Percentiles rank a stretch among this genome's conserved stretches.
These are phyloP conservation scores for Iris macrosiphon DNA, from an alignment of 106 monocot species.

Conservation along the genomic window DNA sequence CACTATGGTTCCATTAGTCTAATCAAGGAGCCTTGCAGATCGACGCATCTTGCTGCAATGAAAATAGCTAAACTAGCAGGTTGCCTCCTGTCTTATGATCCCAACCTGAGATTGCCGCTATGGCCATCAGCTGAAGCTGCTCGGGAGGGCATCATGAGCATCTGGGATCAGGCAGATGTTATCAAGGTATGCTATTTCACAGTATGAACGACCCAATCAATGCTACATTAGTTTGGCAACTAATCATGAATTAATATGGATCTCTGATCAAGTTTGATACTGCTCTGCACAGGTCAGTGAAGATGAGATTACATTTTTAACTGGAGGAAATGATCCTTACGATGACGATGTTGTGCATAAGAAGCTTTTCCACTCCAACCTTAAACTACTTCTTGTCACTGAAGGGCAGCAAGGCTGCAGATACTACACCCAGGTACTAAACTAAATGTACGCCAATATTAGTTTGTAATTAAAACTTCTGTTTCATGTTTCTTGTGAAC, in stretches of 20 bases:
- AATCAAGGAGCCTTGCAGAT: conserved; percentile 30
- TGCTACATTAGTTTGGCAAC: background rate
- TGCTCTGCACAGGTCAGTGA: conserved; percentile 27
- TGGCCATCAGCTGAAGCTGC: conserved; percentile 27
- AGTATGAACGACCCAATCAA: background rate
- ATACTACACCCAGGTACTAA: conserved; percentile 43
- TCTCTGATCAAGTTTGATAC: background rate
- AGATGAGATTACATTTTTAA: conserved; percentile 42
- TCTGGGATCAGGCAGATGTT: conserved; percentile 23
- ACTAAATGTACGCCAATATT: too few relatives aligned
- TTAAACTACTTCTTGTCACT: conserved; percentile 43
- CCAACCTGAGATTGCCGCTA: conserved; percentile 24
- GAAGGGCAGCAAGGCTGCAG: conserved; percentile 47
- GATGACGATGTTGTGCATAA: conserved; percentile 28
- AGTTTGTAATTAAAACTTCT: too few relatives aligned
- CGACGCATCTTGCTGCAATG: conserved; percentile 20
- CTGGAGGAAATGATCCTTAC: conserved; percentile 30
- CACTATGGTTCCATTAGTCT: conserved; percentile 37
- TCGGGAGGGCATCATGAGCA: conserved; percentile 23
- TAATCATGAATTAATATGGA: too few relatives aligned
- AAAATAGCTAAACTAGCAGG: conserved; percentile 22
- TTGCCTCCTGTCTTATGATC: conserved; percentile 18
- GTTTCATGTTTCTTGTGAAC: too few relatives aligned
- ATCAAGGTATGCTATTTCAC: conserved; percentile 8
- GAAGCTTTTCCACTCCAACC: conserved; percentile 30